Base-by-base conservation (phyloP, 2,329 filamentous ascomycete genomes). In the Talaromyces islandicus region DNA sequence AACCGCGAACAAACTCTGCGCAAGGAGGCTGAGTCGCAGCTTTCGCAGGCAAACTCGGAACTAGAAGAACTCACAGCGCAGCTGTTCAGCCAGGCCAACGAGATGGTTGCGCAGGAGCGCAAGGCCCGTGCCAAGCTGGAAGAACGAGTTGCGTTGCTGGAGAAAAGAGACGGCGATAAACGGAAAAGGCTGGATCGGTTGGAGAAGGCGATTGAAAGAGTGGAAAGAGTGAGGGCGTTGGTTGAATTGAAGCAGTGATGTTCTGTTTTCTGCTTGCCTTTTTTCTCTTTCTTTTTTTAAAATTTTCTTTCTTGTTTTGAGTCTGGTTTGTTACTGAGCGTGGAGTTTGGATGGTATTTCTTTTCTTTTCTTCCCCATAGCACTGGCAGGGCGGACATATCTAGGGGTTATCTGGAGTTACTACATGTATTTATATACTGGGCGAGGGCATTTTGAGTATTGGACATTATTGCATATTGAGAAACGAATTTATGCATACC, bases 31-130 rank as follows among this genome's bases (percentile, higher is more conserved):
- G 85, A 88, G 68, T 77, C 76, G 29, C 80, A 81, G 62, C 74
- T 84, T 2, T 77, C 78, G 38, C 79, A 81, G 56, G 79, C 84
- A 17, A 82, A 80, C 62, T 77, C 73, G 1, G 85, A 88, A 70
- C 77, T 88, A 30, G 85, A 87, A 65, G 85, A 88, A 58, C 70
- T 88, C 61, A 85, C 81, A 12, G 81, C 80, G 32, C 80, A 81
- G 60, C 70, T 88, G 9, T 88, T 88, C 69, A 81, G 82, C 57
- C 82, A 87, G 68, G 85, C 85, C 32, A 87, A 87, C 62, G 85
- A 87, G 71, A 87, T 88, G 85, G 85, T 88, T 9, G 84, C 85
- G 3, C 75, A 79, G 58, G 85, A 88, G 73, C 78, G 85, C 27
- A 83, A 80, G 68, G 83, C 83, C 43, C 75, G 84, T 58, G 82